Evolutionary conservation across 805 yeast species (phyloP).

Genomic region (Yarrowia sp.): DNA sequence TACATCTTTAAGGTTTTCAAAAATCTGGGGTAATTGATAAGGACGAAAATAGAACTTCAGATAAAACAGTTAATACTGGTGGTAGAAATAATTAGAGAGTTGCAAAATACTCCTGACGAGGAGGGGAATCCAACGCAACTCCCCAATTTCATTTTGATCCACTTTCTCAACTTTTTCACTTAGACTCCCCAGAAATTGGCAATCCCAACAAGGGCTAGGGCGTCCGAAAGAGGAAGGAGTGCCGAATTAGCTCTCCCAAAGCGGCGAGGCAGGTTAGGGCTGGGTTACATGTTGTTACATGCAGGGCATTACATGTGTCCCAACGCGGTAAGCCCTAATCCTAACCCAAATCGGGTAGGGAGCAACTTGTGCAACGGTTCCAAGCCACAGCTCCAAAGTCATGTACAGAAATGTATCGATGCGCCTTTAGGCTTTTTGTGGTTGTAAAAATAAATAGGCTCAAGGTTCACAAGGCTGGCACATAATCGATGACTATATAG

Average conservation of each 20-base stretch:
- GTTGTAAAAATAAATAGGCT: constrained; percentile 1
- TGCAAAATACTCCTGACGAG: no score
- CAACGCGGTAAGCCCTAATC: not conserved
- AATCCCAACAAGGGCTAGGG: not conserved
- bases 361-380: constrained; percentile 11
- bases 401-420: constrained; percentile 1
- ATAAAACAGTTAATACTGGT: not conserved
- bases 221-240: not conserved
- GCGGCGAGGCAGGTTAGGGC: not conserved
- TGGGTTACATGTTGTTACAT: constrained; percentile 18
- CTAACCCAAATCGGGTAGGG: not conserved
- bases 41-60: not conserved
- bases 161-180: no score
- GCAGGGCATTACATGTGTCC: constrained; percentile 4
- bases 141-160: no score
- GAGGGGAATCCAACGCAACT: not conserved
- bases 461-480: constrained; percentile 6
- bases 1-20: not conserved
- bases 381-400: not conserved
- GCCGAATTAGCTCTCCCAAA: not conserved
- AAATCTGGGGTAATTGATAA: constrained; percentile 2
- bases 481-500: constrained; percentile 4
- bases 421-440: not conserved
- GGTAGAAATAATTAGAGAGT: not conserved
- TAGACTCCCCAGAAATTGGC: not conserved